A percentile compares a stretch with the other conserved stretches of the same genome.
phyloP scores from a whole-genome alignment of 169 alveolate species.

The Babesia ovata region DNA sequence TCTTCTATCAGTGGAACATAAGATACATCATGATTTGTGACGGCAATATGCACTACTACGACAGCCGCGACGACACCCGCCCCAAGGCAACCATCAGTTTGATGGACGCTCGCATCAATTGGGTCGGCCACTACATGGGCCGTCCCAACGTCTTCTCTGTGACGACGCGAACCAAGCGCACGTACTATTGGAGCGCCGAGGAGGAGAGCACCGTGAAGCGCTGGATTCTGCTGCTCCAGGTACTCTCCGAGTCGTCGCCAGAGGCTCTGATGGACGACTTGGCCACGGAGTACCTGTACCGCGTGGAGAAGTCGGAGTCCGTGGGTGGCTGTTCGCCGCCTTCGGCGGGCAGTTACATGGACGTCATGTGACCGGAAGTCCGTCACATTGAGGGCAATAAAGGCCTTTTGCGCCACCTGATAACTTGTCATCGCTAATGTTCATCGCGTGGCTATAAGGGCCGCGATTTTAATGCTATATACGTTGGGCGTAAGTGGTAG shows the following conservation, averaged over 20 bases:
- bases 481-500: too few relatives aligned
- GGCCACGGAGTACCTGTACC: slow-evolving; percentile 51
- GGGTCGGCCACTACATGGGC: slow-evolving; percentile 75
- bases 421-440: too few relatives aligned
- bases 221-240: slow-evolving; percentile 70
- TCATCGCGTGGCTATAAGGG: too few relatives aligned
- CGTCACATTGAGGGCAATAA: too few relatives aligned
- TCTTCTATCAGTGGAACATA: slow-evolving; percentile 56
- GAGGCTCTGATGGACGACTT: slow-evolving; percentile 43
- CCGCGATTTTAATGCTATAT: too few relatives aligned
- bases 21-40: slow-evolving; percentile 60
- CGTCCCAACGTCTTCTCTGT: slow-evolving; percentile 61
- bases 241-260: slow-evolving; percentile 55
- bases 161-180: slow-evolving; percentile 46
- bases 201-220: slow-evolving; percentile 55
- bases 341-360: neutral
- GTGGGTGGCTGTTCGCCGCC: neutral
- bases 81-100: slow-evolving; percentile 60
- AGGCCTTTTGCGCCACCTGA: too few relatives aligned
- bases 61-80: slow-evolving; percentile 41
- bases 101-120: slow-evolving; percentile 52
- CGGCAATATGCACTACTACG: slow-evolving; percentile 48
- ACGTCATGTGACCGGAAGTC: neutral
- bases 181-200: slow-evolving; percentile 59
- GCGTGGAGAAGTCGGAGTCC: slow-evolving; percentile 16